Base-by-base conservation (phyloP, 2,329 filamentous ascomycete genomes). In the Aspergillus persii region DNA sequence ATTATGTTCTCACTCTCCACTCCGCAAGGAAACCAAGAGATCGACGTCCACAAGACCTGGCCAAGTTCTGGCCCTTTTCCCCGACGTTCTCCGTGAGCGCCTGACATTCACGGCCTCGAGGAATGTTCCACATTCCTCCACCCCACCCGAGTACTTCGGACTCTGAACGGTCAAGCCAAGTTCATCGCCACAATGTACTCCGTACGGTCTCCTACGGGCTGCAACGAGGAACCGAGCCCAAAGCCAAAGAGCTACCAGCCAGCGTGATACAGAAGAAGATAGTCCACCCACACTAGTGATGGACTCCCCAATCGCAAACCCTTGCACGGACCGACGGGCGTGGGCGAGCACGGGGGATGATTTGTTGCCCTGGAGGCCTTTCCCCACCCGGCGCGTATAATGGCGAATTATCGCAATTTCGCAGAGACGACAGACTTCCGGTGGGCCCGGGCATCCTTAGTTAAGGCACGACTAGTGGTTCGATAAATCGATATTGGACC, bases 311-410 rank as follows among this genome's bases (percentile, higher is more conserved):
- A 47, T 23, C 26, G 33, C 53, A 54, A 30, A 54, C 53, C 27
- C 27, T 44, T 33, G 53, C 53, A 54, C 53, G 53, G 53, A 44
- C 53, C 53, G 41, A 18, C 41, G 26, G 44, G 18, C 11, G 44
- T 47, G 18, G 44, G 15, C 36, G 36, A n/a, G 12, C 12, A 39
- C 15, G 53, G 23, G 15, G 15, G 4, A 8, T 54, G 53, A 54
- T 54, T 54, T 30, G 53, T 31, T 41, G 53, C 41, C 36, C n/a
- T 41, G 15, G 23, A 44, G 26, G 26, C n/a, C 36, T 27, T 31
- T 30, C 47, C 53, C 53, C 58, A 55, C 58, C 48, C 50, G 41
- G 50, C 46, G 55, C 58, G 49, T 56, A 60, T 54, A 27, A 23
- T 23, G 18, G 18, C 18, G 18, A 23, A 23, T 23, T 23, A 23